Evolutionary conservation across 257 asterid species (phyloP).

Genomic region (Leonotis leonurus): DNA sequence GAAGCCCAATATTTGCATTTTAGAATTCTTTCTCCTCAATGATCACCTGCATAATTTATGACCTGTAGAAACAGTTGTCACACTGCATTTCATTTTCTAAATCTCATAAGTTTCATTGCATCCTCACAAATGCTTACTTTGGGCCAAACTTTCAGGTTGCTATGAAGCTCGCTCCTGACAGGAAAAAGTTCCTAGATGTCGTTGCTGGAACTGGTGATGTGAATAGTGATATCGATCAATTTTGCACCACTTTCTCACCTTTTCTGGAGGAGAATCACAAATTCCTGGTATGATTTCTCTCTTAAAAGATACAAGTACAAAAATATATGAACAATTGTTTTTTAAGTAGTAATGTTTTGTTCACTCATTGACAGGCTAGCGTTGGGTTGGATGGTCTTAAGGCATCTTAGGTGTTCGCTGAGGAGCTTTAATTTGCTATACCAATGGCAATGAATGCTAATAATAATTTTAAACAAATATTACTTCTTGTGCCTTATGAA

Average conservation of each 20-base stretch:
- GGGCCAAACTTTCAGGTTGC: slow-evolving; percentile 54
- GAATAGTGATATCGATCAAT: slow-evolving; percentile 59
- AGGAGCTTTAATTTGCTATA: too few species aligned
- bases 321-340: too few species aligned
- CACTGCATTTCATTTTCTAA: too few species aligned
- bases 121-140: not conserved
- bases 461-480: too few species aligned
- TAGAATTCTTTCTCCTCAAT: too few species aligned
- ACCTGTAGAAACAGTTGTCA: too few species aligned
- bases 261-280: slow-evolving; percentile 93
- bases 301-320: too few species aligned
- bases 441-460: too few species aligned
- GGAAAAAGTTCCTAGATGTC: slow-evolving; percentile 84
- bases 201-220: slow-evolving; percentile 67
- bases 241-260: slow-evolving; percentile 70
- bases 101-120: not conserved
- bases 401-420: slow-evolving; percentile 51
- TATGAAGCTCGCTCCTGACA: slow-evolving; percentile 99
- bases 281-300: slow-evolving; percentile 72
- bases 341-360: too few species aligned
- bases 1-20: not conserved
- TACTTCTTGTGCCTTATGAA: too few species aligned
- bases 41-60: too few species aligned
- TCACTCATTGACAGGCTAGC: slow-evolving; percentile 59
- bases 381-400: slow-evolving; percentile 84